Base-by-base conservation (phyloP, 306 rosid species). In the Vicia sativa region DNA sequence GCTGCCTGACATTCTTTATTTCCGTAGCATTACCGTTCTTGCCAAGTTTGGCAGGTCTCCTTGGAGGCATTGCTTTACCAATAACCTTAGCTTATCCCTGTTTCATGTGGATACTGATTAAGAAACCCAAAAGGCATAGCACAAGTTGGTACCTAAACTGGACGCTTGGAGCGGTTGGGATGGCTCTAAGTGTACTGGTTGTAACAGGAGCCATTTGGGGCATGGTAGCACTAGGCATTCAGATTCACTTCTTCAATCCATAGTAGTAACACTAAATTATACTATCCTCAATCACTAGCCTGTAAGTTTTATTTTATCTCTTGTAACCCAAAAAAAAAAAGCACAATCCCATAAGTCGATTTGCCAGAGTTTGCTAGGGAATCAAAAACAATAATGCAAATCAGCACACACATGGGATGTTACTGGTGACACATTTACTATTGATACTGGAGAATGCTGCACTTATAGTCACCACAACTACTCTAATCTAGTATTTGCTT, bases 21-120 rank as follows among this genome's bases (percentile, higher is more conserved):
- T 77, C 91, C 0, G 78, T 88, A 7, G 87, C 96, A 0, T 50
- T 91, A 14, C 97, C 97, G 14, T 91, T 91, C 83, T 69, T 88
- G 80, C 92, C 85, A 11, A 84, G 86, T 62, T 77, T 86, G 57
- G 96, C 91, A 11, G 89, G 97, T 23, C 59, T 91, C 29, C 59
- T 88, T 0, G 96, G 97, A 58, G 96, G 91, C 2, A 7, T 85
- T 26, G 96, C 97, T 2, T 78, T 86, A 2, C 96, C 93, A 8
- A 74, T 91, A 74, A 84, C 96, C 26, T 26, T 83, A 23, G 92
- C 91, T 43, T 86, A 88, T 76, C 97, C 97, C 5, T 77, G 86
- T 78, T 88, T 91, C 85, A 84, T 91, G 92, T 86, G 97, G 95
- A 25, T 84, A 63, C 35, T 61, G 31, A 73, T 91, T 38, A 86